These are phyloP conservation scores for Cupressus sempervirens DNA, from an alignment of 75 land plant genomes.

Conservation along the genomic window DNA sequence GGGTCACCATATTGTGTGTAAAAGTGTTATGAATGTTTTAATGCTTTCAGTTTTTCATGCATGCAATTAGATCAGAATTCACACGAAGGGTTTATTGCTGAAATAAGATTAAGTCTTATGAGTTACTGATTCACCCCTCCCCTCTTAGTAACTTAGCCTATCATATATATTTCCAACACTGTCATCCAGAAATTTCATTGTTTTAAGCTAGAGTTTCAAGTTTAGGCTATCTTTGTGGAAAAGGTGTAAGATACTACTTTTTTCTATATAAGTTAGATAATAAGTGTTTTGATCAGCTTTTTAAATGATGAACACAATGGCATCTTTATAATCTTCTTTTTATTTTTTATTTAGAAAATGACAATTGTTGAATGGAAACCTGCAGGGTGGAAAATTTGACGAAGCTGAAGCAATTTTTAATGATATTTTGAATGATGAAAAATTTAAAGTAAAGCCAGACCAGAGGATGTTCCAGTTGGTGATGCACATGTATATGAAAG, in stretches of 20 bases:
- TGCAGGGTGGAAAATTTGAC: constrained; percentile 64
- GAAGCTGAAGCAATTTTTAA: constrained; percentile 82
- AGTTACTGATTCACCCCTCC: no score
- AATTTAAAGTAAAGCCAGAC: constrained; percentile 69
- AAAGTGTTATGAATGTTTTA: no score
- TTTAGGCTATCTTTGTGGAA: background rate
- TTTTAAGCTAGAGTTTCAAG: background rate
- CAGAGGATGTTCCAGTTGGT: constrained; percentile 89
- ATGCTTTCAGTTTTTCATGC: no score
- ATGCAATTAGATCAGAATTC: no score
- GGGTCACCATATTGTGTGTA: no score
- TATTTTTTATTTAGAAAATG: background rate
- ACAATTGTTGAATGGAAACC: background rate
- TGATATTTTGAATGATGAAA: constrained; percentile 47
- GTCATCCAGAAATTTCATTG: background rate
- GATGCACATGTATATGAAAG: constrained; percentile 90
- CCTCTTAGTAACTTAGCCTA: no score
- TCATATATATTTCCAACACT: no score
- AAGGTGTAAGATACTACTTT: background rate
- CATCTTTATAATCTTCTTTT: background rate
- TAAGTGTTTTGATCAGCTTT: background rate
- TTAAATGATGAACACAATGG: background rate
- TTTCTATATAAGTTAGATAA: background rate
- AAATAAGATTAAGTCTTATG: no score
- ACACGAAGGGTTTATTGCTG: no score